Base-by-base conservation (phyloP, 345 rosid genomes). In the Aethionema arabicum region DNA sequence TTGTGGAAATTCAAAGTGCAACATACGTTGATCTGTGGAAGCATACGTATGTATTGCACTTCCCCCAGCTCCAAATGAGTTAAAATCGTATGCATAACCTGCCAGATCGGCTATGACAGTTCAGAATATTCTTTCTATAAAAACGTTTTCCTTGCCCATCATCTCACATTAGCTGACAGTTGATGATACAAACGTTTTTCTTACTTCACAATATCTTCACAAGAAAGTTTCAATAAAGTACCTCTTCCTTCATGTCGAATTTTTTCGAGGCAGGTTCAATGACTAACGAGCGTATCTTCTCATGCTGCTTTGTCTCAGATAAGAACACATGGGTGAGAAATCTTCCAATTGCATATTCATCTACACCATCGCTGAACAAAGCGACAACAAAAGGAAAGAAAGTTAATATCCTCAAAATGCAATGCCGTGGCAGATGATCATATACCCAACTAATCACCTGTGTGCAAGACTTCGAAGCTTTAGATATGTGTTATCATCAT, bases 211-310 rank as follows among this genome's bases (percentile, higher is more conserved):
- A 61, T 70, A 37, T 15, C 35, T 27, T 52, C 63, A 55, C 66
- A 52, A 33, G 48, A 57, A 33, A 39, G 42, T 65, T 39, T 41
- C 36, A 45, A 36, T 60, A 53, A 56, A 54, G 54, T 7, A 92
- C 99, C 95, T 92, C 96, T 76, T 90, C 99, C 78, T 87, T 89
- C 88, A 90, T 76, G 75, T 92, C 99, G 64, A 83, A 83, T 66
- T 81, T 80, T 15, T 76, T 84, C 51, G 97, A 84, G 53, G 91
- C 91, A 57, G 90, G 73, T 65, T 85, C 97, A 76, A 78, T 85
- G 63, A 79, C 77, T 43, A 93, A 56, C 5, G 99, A 85, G 76
- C 77, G 65, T 58, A 80, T 65, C 57, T 74, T 84, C 51, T 82
- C 90, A 41, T 11, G 73, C 8, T 66, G 76, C 65, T 65, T 81